Conservation (phyloP, 2,329 filamentous ascomycete species). For the Phyllosticta citrichinensis region DNA sequence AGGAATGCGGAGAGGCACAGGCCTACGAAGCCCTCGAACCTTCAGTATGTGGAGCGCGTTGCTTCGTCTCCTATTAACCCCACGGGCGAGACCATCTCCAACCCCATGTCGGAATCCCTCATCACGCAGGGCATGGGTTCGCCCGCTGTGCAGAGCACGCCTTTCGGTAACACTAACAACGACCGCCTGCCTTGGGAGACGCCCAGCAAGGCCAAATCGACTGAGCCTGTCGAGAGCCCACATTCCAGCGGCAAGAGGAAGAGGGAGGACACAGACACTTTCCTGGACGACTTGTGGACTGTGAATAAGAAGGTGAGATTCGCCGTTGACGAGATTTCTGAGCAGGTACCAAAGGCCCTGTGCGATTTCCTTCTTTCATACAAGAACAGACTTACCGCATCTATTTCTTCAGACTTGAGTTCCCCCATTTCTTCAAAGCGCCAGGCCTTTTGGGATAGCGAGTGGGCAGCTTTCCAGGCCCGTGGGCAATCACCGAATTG, state of each 20-base stretch:
- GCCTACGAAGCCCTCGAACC: slow-evolving; percentile 1
- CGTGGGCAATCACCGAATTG: neutral
- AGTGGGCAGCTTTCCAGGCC: neutral
- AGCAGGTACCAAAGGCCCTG: neutral
- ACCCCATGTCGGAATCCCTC: neutral
- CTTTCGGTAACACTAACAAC: neutral
- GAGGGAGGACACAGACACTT: neutral
- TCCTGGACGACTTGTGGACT: neutral
- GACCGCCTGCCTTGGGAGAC: neutral
- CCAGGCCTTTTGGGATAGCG: neutral
- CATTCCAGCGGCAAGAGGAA: neutral
- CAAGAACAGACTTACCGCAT: neutral
- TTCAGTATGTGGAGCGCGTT: neutral
- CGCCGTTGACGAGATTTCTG: neutral
- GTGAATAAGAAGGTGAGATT: neutral
- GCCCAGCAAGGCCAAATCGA: neutral
- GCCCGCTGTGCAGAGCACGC: neutral
- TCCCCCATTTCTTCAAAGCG: neutral
- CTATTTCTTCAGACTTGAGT: neutral
- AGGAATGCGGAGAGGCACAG: slow-evolving; percentile 7
- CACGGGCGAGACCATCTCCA: neutral
- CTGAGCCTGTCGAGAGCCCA: too few relatives aligned
- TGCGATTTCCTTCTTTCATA: neutral
- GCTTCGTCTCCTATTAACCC: neutral
- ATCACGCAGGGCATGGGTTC: slow-evolving; percentile 1